Percentiles rank a stretch among this genome's conserved stretches.
Evolutionary conservation across 164 flowering plant species (phyloP).

Genomic region (Dillenia suffruticosa): DNA sequence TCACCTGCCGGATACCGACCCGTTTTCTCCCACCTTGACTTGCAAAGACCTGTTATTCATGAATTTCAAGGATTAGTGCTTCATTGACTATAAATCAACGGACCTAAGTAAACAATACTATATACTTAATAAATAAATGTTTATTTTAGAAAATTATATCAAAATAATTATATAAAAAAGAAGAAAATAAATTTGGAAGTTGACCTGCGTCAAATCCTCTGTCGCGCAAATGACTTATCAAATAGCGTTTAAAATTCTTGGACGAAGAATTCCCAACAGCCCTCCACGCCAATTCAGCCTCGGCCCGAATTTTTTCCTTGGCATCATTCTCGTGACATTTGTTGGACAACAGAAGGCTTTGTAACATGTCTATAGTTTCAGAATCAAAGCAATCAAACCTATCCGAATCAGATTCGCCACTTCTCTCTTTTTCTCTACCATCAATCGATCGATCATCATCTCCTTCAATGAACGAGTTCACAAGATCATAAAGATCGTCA

Average conservation of each 20-base stretch:
- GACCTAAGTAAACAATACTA: no score
- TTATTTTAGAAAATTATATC: neutral
- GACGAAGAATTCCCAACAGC: constrained; percentile 15
- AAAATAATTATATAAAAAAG: no score
- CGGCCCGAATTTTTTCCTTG: constrained; percentile 25
- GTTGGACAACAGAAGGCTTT: constrained; percentile 19
- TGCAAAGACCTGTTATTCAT: constrained; percentile 58
- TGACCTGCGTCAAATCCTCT: constrained; percentile 69
- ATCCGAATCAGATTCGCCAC: constrained; percentile 3
- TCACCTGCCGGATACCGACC: constrained; percentile 44
- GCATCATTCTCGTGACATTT: constrained; percentile 11
- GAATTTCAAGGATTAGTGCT: no score
- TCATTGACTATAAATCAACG: no score
- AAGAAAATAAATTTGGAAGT: neutral
- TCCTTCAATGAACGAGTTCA: constrained; percentile 54
- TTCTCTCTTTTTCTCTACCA: constrained; percentile 1
- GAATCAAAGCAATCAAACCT: constrained; percentile 11
- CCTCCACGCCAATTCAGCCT: constrained; percentile 25
- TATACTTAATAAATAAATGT: no score
- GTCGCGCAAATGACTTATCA: constrained; percentile 49
- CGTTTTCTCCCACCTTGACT: constrained; percentile 63
- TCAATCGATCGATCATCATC: constrained; percentile 9
- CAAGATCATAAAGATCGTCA: constrained; percentile 53
- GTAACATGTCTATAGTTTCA: constrained; percentile 27
- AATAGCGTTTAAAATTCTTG: constrained; percentile 33